Evolutionary conservation across 371 early-diverging fungal species (phyloP), one percentile per base, ranked within the genome.

Genomic region (Mycotypha africana): DNA sequence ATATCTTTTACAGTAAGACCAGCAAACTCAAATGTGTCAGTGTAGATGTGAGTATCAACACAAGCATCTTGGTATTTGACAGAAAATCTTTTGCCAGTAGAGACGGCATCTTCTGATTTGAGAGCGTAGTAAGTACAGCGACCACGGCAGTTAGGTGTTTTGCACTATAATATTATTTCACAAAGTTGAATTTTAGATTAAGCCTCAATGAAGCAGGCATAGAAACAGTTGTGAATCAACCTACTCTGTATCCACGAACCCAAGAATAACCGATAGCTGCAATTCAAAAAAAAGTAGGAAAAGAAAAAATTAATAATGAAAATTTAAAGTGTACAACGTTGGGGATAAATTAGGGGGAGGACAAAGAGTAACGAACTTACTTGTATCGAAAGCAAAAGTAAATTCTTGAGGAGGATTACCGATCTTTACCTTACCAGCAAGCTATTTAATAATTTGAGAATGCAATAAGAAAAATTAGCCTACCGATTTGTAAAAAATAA

Each of bases 381-480:
- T 64, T 50, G 74, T 73, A 56, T 73, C 74, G 49, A 73, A 73
- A 34, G 67, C 74, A 45, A 73, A 46, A 36, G 52, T 56, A 38
- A 73, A 73, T 33, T 73, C 65, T 54, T 73, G 74, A 36, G 71
- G 61, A 31, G 71, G 67, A 16, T 39, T 60, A 47, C 74, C 74
- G 34, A 73, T 57, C 23, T 61, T 49, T 17, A 73, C 61, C 49
- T 56, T 68, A 45, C 74, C 74, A 49, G 69, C 67, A 42, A 73
- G 67, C 69, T 69, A 51, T 43, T 15, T 28, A 28, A n/a, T n/a
- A n/a, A n/a, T n/a, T n/a, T n/a, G n/a, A n/a, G n/a, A n/a, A n/a
- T n/a, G n/a, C n/a, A n/a, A n/a, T n/a, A n/a, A n/a, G n/a, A n/a
- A n/a, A n/a, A n/a, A n/a, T n/a, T n/a, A n/a, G n/a, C n/a, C n/a